Evolutionary conservation across 176 grass and related monocot species (phyloP).

Genomic region (Calamus simplicifolius): DNA sequence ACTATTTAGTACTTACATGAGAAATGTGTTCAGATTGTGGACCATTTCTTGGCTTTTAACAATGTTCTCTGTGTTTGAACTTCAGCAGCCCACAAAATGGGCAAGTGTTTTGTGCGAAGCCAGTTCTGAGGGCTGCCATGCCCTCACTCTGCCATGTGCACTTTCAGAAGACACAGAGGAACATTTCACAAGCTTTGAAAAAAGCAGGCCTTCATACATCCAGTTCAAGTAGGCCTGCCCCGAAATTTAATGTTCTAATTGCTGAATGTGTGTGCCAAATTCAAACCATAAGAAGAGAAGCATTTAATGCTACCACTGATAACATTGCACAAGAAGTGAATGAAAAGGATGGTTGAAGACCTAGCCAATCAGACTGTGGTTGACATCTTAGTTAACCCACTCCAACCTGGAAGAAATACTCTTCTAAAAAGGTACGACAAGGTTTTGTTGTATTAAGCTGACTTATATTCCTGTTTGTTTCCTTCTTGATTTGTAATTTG

Average conservation of each 20-base stretch:
- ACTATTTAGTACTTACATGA: no score
- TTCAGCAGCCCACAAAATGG: conserved; percentile 23
- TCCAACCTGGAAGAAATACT: no score
- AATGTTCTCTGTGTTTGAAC: not conserved
- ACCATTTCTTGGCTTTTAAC: no score
- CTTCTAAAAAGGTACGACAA: no score
- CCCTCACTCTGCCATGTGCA: conserved; percentile 26
- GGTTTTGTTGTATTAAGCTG: no score
- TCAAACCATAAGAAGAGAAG: conserved; percentile 26
- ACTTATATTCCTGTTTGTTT: no score
- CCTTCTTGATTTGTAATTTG: no score
- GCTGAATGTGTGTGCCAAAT: conserved; percentile 21
- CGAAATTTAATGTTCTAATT: conserved; percentile 24
- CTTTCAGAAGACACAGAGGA: conserved; percentile 29
- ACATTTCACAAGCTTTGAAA: conserved; percentile 34
- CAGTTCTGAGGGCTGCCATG: conserved; percentile 16
- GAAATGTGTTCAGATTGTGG: no score
- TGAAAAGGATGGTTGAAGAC: conserved; percentile 10
- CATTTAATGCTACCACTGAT: conserved; percentile 1
- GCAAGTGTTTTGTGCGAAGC: conserved; percentile 20
- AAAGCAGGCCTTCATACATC: conserved; percentile 20
- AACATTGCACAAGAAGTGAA: conserved; percentile 8
- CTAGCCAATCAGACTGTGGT: no score
- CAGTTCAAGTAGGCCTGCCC: conserved; percentile 21
- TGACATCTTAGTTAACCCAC: no score